Conservation (phyloP, 805 yeast species). For the Saccharomyces mikatae region DNA sequence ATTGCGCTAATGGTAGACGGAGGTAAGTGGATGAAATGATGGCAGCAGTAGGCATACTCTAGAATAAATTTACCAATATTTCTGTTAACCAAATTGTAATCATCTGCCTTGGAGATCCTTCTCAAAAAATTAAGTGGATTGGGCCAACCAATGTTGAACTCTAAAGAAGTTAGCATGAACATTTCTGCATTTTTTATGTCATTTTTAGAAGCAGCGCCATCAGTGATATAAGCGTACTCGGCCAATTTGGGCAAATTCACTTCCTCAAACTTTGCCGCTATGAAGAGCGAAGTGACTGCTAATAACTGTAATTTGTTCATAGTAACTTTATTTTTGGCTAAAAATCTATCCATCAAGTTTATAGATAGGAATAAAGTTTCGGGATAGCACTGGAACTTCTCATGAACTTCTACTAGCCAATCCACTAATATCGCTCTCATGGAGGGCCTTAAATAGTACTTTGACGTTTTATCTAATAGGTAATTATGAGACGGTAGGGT, state of each 20-base stretch:
- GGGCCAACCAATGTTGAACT: constrained; percentile 74
- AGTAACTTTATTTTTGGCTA: constrained; percentile 65
- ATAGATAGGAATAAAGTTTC: constrained; percentile 80
- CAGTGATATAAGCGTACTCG: constrained; percentile 81
- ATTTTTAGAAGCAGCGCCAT: constrained; percentile 72
- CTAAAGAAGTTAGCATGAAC: constrained; percentile 60
- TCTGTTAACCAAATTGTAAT: constrained; percentile 75
- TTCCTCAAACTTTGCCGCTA: constrained; percentile 91
- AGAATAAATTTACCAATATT: constrained; percentile 78
- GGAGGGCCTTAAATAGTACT: constrained; percentile 62
- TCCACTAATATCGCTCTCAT: constrained; percentile 86
- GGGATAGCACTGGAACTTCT: constrained; percentile 71
- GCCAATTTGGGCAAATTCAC: constrained; percentile 79
- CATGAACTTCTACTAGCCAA: constrained; percentile 88
- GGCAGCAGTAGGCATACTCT: constrained; percentile 71
- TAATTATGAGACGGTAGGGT: constrained; percentile 69
- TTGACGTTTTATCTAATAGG: constrained; percentile 38
- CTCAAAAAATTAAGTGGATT: constrained; percentile 86
- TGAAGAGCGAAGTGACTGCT: constrained; percentile 78
- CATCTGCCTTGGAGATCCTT: constrained; percentile 84
- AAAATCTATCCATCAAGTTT: constrained; percentile 79
- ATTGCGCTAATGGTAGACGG: constrained; percentile 83
- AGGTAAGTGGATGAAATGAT: constrained; percentile 58
- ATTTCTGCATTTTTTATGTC: constrained; percentile 80
- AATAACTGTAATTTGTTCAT: constrained; percentile 74